phyloP scores from a whole-genome alignment of 306 rosid genomes.

The Medicago ruthenica region DNA sequence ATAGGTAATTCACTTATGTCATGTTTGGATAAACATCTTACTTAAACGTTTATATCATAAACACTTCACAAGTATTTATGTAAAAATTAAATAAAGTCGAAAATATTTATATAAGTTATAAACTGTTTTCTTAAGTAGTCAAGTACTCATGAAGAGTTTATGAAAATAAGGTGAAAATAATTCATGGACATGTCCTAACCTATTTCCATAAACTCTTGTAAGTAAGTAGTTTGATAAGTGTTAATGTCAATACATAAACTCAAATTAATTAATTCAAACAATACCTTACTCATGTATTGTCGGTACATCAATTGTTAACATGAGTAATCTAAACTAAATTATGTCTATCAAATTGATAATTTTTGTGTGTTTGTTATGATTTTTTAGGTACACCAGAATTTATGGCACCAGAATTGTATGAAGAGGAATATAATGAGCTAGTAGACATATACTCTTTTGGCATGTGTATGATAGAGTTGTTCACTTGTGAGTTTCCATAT shows the following conservation, averaged over 20 bases:
- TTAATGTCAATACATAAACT: no score
- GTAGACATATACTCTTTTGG: slow-evolving; percentile 90
- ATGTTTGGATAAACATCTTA: neutral
- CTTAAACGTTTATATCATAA: neutral
- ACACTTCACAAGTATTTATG: neutral
- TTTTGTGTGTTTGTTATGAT: neutral
- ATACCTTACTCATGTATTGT: neutral
- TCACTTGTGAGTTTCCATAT: slow-evolving; percentile 85
- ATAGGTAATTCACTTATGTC: slow-evolving; percentile 52
- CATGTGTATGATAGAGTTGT: slow-evolving; percentile 88
- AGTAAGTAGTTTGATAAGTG: no score
- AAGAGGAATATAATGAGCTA: slow-evolving; percentile 84
- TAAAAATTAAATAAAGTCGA: neutral
- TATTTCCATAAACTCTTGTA: no score
- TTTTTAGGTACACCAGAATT: slow-evolving; percentile 85
- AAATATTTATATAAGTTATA: no score
- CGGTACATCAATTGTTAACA: neutral
- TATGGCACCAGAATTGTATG: slow-evolving; percentile 97
- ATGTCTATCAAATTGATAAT: neutral
- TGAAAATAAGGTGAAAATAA: no score
- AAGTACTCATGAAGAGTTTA: no score
- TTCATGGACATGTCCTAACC: neutral
- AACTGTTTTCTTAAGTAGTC: no score
- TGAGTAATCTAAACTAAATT: slow-evolving; percentile 1
- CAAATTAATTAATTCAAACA: no score